phyloP scores from a whole-genome alignment of 2,329 filamentous ascomycete genomes.

The Nemania sp. region DNA sequence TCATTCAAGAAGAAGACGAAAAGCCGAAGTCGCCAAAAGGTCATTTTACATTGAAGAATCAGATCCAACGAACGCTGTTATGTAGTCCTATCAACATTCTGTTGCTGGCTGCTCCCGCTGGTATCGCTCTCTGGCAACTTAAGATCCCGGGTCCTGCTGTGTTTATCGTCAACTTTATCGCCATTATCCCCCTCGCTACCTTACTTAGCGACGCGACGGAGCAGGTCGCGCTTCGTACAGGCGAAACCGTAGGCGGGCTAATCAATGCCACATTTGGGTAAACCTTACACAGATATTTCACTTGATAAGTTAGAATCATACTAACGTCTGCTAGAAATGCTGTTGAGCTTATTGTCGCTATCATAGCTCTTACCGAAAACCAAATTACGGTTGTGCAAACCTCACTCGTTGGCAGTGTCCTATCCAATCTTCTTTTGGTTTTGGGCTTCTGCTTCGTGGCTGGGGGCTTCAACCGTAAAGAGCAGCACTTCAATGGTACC shows the following conservation, averaged over 20 bases:
- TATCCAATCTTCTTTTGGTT: slow-evolving; percentile 90
- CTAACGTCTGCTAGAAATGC: slow-evolving; percentile 69
- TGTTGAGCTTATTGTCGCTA: slow-evolving; percentile 88
- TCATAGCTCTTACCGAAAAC: slow-evolving; percentile 80
- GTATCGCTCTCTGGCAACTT: slow-evolving; percentile 80
- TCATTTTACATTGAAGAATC: slow-evolving; percentile 71
- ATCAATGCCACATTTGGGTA: slow-evolving; percentile 91
- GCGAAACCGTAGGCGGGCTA: slow-evolving; percentile 88
- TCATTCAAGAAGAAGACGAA: slow-evolving; percentile 27
- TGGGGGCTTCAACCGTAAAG: slow-evolving; percentile 79
- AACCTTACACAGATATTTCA: slow-evolving; percentile 45
- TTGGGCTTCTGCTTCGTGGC: slow-evolving; percentile 95
- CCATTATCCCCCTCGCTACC: slow-evolving; percentile 89
- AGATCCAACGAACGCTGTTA: slow-evolving; percentile 79
- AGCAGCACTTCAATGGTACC: slow-evolving; percentile 92
- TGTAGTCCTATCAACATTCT: slow-evolving; percentile 90
- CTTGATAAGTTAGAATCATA: background rate
- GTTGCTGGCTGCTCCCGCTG: slow-evolving; percentile 80
- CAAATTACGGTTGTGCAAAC: slow-evolving; percentile 91
- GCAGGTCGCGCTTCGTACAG: slow-evolving; percentile 83
- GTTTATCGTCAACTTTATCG: slow-evolving; percentile 93
- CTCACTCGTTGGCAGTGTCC: slow-evolving; percentile 89
- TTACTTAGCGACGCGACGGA: slow-evolving; percentile 91
- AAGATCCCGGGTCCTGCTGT: slow-evolving; percentile 59
- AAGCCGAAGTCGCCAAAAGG: slow-evolving; percentile 62